phyloP scores from a whole-genome alignment of 2,329 filamentous ascomycete species.

The Neofusicoccum sp. region DNA sequence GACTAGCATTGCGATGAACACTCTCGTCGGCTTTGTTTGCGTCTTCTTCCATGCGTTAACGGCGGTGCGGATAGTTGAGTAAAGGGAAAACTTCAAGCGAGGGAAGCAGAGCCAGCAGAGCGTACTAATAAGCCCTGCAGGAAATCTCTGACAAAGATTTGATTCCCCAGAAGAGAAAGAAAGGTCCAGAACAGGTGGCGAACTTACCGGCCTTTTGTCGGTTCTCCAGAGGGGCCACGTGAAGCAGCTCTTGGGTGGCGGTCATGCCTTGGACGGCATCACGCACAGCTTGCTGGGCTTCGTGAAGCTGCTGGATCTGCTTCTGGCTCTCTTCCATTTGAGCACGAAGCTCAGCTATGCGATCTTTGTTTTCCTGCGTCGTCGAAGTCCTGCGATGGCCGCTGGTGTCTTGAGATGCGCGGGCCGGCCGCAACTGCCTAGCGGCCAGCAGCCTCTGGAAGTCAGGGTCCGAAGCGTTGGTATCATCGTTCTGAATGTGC shows the following conservation, averaged over 20 bases:
- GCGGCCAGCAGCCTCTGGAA: background rate
- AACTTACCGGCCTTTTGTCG: background rate
- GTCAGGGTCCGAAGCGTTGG: background rate
- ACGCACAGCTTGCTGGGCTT: background rate
- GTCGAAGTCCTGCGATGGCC: background rate
- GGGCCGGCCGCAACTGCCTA: background rate
- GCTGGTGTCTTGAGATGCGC: background rate
- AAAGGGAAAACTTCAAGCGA: background rate
- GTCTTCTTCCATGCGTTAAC: background rate
- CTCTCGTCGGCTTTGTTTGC: background rate
- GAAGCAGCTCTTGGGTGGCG: background rate
- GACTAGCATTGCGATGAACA: background rate
- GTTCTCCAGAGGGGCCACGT: background rate
- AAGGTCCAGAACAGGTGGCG: no score
- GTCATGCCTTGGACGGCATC: background rate
- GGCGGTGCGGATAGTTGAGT: background rate
- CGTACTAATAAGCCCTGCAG: no score
- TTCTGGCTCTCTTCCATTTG: slow-evolving; percentile 6
- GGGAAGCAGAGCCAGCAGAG: no score
- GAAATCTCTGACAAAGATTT: no score
- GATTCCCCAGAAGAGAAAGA: background rate
- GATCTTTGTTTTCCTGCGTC: background rate
- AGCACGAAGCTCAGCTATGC: background rate
- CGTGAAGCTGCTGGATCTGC: slow-evolving; percentile 13
- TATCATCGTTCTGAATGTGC: background rate